Percentiles rank a stretch among this genome's conserved stretches.
phyloP scores from a whole-genome alignment of 2,329 filamentous ascomycete species.

The Pseudogymnoascus sp. region DNA sequence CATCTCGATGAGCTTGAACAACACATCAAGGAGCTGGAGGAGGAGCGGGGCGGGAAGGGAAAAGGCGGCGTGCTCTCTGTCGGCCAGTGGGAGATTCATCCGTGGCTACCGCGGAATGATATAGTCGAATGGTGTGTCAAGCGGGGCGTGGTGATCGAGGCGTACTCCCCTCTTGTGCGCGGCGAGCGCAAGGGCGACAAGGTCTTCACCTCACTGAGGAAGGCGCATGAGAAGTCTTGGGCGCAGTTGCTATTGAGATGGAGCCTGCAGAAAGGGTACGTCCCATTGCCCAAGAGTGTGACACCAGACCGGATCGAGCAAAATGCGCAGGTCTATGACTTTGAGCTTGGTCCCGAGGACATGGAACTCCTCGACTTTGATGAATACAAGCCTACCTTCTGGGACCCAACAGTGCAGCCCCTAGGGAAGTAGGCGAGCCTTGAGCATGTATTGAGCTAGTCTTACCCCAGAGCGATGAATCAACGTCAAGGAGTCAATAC shows the following conservation, averaged over 20 bases:
- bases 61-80: conserved; percentile 70
- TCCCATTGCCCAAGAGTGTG: conserved; percentile 69
- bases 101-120: conserved; percentile 74
- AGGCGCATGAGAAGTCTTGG: conserved; percentile 66
- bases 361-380: conserved; percentile 42
- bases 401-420: conserved; percentile 47
- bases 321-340: conserved; percentile 52
- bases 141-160: conserved; percentile 55
- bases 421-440: conserved; percentile 32
- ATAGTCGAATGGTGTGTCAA: conserved; percentile 70
- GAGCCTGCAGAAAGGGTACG: conserved; percentile 70
- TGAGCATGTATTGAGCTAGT: not conserved
- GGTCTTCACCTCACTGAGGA: conserved; percentile 54
- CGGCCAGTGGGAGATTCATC: conserved; percentile 85
- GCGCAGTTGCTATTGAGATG: conserved; percentile 76
- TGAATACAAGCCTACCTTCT: conserved; percentile 48
- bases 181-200: conserved; percentile 66
- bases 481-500: not conserved
- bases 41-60: conserved; percentile 51
- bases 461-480: not conserved
- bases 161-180: conserved; percentile 54
- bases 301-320: conserved; percentile 58
- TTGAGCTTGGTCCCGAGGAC: conserved; percentile 48
- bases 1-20: conserved; percentile 54
- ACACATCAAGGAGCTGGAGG: conserved; percentile 55